phyloP scores from a whole-genome alignment of 1,284 basidiomycete genomes.

The Boletus sp. region DNA sequence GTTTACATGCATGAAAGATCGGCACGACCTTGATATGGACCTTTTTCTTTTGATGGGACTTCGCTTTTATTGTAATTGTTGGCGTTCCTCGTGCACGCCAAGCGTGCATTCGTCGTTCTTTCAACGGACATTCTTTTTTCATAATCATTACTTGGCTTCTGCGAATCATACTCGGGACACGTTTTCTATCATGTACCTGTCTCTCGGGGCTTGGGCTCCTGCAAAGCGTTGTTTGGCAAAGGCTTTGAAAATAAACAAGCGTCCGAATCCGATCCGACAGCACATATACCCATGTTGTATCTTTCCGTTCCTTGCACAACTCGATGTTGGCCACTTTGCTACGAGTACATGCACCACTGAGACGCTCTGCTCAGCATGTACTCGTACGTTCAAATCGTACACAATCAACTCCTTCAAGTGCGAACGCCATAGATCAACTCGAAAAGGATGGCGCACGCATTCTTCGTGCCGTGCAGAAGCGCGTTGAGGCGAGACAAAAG shows the following conservation, averaged over 20 bases:
- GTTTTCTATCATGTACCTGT: too few species aligned
- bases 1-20: background rate
- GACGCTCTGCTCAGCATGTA: slow-evolving; percentile 11
- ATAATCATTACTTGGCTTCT: too few species aligned
- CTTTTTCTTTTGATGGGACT: too few species aligned
- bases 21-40: background rate
- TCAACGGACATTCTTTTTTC: too few species aligned
- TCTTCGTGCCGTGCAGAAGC: slow-evolving; percentile 32
- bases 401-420: slow-evolving; percentile 11
- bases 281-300: background rate
- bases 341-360: slow-evolving; percentile 17
- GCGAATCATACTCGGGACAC: too few species aligned
- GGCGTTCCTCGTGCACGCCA: too few species aligned
- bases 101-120: too few species aligned
- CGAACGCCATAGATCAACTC: slow-evolving; percentile 22
- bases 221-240: slow-evolving; percentile 22
- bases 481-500: slow-evolving; percentile 27
- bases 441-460: slow-evolving; percentile 34
- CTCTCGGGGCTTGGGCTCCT: too few species aligned
- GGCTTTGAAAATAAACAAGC: slow-evolving; percentile 18
- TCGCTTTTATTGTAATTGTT: too few species aligned
- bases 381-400: slow-evolving; percentile 10
- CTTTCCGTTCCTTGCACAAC: background rate
- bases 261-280: background rate
- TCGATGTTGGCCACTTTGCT: slow-evolving; percentile 15